Conservation (phyloP, 768 basidiomycete genomes). For the Exsudoporus frostii region DNA sequence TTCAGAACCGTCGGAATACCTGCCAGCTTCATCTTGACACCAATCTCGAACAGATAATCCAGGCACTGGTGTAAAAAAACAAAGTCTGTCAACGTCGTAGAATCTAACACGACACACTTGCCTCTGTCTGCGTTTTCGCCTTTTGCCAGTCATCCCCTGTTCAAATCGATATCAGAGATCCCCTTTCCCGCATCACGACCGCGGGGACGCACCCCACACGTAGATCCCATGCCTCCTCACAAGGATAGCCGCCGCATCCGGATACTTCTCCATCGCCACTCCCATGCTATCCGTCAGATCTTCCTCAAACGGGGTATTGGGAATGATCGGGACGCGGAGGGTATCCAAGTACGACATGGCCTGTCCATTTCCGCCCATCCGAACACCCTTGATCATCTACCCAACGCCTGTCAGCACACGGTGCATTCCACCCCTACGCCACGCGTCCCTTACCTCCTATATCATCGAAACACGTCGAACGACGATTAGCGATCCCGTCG, state of each 20-base stretch:
- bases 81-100: background rate
- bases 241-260: constrained; percentile 73
- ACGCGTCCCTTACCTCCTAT: constrained; percentile 38
- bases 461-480: background rate
- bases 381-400: constrained; percentile 91
- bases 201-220: constrained; percentile 69
- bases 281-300: constrained; percentile 88
- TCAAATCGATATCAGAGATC: constrained; percentile 8
- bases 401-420: background rate
- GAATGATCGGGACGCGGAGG: constrained; percentile 81
- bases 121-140: constrained; percentile 87
- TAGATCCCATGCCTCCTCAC: constrained; percentile 81
- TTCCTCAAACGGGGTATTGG: constrained; percentile 89
- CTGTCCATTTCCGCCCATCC: constrained; percentile 70
- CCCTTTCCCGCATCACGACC: background rate
- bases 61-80: constrained; percentile 53
- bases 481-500: background rate
- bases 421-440: background rate
- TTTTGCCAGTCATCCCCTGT: constrained; percentile 75
- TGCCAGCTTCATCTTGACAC: constrained; percentile 74
- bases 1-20: constrained; percentile 49
- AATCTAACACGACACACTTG: constrained; percentile 19
- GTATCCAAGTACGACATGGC: constrained; percentile 83
- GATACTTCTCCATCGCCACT: constrained; percentile 75
- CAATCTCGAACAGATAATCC: constrained; percentile 88